Evolutionary conservation across 805 yeast genomes (phyloP), one percentile per base, ranked within the genome.

Genomic region (Hanseniaspora singularis): DNA sequence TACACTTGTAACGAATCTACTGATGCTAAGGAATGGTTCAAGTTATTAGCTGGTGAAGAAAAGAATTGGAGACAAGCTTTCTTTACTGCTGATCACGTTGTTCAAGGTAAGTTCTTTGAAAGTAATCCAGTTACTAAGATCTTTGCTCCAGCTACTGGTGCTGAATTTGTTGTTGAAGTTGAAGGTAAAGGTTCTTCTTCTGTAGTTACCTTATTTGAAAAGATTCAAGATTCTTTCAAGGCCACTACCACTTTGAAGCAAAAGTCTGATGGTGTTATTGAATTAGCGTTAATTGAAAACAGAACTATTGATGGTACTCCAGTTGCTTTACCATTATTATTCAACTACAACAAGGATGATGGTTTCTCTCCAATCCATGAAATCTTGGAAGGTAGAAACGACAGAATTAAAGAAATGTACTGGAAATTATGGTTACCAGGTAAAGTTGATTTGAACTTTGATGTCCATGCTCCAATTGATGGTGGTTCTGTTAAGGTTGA

Each of bases 361-460:
- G 98, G 98, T n/a, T 88, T 81, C 61, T 94, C 96, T 50, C 97
- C 98, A 60, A 82, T 92, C 55, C 70, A 78, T 54, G 98, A 92
- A 68, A 76, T 81, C 32, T 81, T 85, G 79, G 83, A 78, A 53
- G 92, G 79, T 57, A 80, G 98, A 71, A 92, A 92, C 67, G 76
- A 76, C 51, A 77, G 97, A 65, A 89, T 94, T 67, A 92, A 92
- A 71, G 78, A 79, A 65, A 85, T 92, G 72, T 92, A 92, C 77
- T 92, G 98, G 98, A 80, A 80, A 62, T 71, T 89, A 59, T 92
- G 99, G 99, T 86, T 86, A 61, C 67, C 67, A 54, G 79, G 78
- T 55, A 78, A 82, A 55, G 73, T 81, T 55, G 64, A 72, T 53
- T 59, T 73, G 49, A 72, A 79, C 57, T 79, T 81, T 56, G 81